Conservation (phyloP, 164 flowering plant genomes). For the Annona cherimola region DNA sequence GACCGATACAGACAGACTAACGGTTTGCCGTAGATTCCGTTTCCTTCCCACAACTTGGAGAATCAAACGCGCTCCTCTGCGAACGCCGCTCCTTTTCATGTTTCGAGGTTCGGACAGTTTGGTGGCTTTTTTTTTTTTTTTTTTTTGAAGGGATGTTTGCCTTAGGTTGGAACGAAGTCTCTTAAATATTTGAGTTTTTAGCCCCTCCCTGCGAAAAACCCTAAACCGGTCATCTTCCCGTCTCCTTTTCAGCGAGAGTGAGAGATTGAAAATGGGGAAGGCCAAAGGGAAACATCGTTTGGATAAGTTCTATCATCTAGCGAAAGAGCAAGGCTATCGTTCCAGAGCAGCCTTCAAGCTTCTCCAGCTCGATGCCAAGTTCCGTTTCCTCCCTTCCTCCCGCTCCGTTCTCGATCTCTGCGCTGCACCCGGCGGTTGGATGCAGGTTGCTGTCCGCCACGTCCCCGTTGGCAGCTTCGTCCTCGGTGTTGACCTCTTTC, state of each 20-base stretch:
- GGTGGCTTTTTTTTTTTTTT: no score
- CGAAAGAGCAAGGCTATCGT: constrained; percentile 87
- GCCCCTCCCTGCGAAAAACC: no score
- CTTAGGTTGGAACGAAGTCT: no score
- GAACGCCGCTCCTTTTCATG: no score
- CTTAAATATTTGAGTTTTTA: no score
- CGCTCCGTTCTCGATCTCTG: constrained; percentile 87
- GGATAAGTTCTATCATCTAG: constrained; percentile 75
- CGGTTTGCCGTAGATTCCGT: no score
- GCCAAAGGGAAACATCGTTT: constrained; percentile 86
- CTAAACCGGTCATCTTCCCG: no score
- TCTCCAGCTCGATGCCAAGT: constrained; percentile 76
- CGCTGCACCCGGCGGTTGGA: constrained; percentile 98
- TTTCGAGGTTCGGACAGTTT: no score
- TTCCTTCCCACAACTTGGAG: no score
- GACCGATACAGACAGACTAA: no score
- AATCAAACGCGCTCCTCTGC: no score
- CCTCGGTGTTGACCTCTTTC: constrained; percentile 72
- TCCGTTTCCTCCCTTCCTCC: constrained; percentile 56
- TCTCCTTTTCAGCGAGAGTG: neutral
- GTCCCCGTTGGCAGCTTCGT: constrained; percentile 77
- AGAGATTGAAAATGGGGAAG: constrained; percentile 50
- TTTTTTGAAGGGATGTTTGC: no score
- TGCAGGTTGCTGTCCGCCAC: constrained; percentile 77
- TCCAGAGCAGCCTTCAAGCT: constrained; percentile 94